Conservation (phyloP, 257 asterid genomes). For the Capsicum chinense region DNA sequence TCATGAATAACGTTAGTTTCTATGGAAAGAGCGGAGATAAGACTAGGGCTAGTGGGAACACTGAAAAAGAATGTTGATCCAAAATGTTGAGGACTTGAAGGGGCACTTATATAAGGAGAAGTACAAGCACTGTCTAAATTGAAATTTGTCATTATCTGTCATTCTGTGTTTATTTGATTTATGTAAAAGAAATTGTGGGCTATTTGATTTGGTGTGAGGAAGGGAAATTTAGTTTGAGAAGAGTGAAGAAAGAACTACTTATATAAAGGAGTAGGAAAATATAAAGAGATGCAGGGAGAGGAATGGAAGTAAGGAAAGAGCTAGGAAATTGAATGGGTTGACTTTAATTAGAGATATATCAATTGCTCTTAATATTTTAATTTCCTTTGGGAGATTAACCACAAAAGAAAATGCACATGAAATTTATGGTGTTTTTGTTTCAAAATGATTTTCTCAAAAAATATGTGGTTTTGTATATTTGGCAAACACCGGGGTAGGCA, state of each 20-base stretch:
- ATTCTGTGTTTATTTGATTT: not conserved
- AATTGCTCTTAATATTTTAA: not conserved
- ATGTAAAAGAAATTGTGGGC: not conserved
- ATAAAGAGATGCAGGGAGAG: not conserved
- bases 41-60: conserved; percentile 64
- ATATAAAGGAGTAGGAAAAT: not conserved
- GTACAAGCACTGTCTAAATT: conserved; percentile 59
- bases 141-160: conserved; percentile 30
- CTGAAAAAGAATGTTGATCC: conserved; percentile 53
- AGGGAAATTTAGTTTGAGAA: not conserved
- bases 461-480: too few species aligned
- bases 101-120: conserved; percentile 62
- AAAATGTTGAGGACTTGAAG: conserved; percentile 63
- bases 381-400: not conserved
- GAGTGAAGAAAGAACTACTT: not conserved
- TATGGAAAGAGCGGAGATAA: conserved; percentile 32
- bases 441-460: too few species aligned
- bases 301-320: not conserved
- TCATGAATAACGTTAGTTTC: conserved; percentile 10
- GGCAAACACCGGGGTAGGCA: too few species aligned
- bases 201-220: not conserved
- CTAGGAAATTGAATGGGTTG: not conserved
- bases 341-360: not conserved
- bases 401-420: not conserved
- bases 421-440: not conserved